phyloP scores from a whole-genome alignment of 2,329 filamentous ascomycete species.

The Cladophialophora carrionii region DNA sequence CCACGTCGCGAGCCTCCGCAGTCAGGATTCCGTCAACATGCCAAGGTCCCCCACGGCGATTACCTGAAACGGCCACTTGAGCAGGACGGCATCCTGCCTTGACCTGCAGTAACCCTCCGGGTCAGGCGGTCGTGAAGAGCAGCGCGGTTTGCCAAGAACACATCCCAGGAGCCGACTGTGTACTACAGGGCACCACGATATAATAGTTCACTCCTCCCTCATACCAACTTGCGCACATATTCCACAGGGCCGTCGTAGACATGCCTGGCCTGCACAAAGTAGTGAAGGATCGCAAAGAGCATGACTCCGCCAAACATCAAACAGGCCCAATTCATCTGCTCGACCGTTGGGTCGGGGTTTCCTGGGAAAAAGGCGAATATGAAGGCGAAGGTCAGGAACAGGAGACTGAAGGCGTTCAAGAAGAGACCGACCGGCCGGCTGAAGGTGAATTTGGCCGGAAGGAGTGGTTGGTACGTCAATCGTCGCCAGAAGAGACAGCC shows the following conservation, averaged over 20 bases:
- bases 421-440: conserved; percentile 44
- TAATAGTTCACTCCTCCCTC: background rate
- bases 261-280: conserved; percentile 38
- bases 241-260: conserved; percentile 44
- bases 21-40: background rate
- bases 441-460: conserved; percentile 46
- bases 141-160: background rate
- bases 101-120: background rate
- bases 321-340: conserved; percentile 41
- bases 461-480: conserved; percentile 43
- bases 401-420: conserved; percentile 45
- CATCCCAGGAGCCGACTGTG: background rate
- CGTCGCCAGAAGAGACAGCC: conserved; percentile 45
- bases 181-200: background rate
- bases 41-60: background rate
- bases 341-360: conserved; percentile 29
- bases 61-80: background rate
- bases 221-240: conserved; percentile 35
- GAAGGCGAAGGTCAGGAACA: conserved; percentile 39
- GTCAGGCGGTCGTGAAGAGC: background rate
- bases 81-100: no score
- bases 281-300: conserved; percentile 39
- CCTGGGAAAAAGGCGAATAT: conserved; percentile 41
- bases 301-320: conserved; percentile 40
- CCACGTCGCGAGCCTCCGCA: background rate